These are phyloP conservation scores for Acacia acuminata DNA, from an alignment of 306 rosid genomes.

Conservation along the genomic window DNA sequence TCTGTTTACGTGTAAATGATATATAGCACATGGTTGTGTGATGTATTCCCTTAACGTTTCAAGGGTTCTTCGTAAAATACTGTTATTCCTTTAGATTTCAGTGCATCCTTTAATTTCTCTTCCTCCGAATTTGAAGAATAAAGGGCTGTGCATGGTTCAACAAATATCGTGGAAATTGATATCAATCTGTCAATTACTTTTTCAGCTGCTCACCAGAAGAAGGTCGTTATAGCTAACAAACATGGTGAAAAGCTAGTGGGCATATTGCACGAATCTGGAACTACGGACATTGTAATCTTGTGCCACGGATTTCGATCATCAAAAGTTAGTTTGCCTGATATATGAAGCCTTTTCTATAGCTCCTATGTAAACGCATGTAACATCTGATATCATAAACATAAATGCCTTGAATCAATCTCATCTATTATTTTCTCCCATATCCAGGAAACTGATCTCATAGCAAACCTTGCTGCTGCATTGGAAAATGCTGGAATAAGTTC, in stretches of 20 bases:
- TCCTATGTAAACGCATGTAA: neutral
- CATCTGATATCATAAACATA: neutral
- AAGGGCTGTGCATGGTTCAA: neutral
- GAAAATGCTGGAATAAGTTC: slow-evolving; percentile 63
- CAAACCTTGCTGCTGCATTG: slow-evolving; percentile 67
- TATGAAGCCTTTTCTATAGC: neutral
- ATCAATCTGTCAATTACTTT: neutral
- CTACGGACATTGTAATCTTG: slow-evolving; percentile 59
- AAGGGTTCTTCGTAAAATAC: neutral
- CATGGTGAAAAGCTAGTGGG: slow-evolving; percentile 78
- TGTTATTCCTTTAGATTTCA: neutral
- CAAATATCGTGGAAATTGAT: neutral
- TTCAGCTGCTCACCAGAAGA: slow-evolving; percentile 56
- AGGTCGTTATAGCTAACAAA: slow-evolving; percentile 59
- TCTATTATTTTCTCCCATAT: slow-evolving; percentile 20
- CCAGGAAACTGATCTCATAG: slow-evolving; percentile 45
- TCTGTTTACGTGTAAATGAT: neutral
- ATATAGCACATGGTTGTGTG: neutral
- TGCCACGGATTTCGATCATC: slow-evolving; percentile 76
- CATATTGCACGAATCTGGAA: slow-evolving; percentile 72
- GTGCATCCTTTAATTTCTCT: neutral
- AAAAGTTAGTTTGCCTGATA: slow-evolving; percentile 48
- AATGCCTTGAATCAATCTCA: slow-evolving; percentile 17
- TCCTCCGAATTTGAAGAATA: neutral
- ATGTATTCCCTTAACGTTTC: neutral